Conservation (phyloP, 208 protist species). For the Phytomonas sp. region DNA sequence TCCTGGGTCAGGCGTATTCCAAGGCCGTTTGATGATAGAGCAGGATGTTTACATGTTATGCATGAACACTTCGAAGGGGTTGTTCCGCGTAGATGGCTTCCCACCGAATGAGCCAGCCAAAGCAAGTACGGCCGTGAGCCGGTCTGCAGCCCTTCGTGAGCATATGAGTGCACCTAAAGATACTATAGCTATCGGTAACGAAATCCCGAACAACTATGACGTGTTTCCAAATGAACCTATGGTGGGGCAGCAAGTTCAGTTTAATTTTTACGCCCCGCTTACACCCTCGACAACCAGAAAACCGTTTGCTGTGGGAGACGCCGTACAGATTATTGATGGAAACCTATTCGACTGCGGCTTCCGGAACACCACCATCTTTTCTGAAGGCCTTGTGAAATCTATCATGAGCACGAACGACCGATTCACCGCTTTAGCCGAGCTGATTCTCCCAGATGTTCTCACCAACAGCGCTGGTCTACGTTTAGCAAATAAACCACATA, state of each 20-base stretch:
- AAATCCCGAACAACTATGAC: constrained; percentile 28
- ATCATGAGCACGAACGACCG: constrained; percentile 6
- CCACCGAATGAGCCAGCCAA: constrained; percentile 15
- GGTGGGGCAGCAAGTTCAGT: constrained; percentile 35
- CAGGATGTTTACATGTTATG: constrained; percentile 59
- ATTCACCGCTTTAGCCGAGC: not conserved
- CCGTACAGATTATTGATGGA: constrained; percentile 62
- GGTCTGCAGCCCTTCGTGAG: not conserved
- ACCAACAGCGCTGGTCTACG: not conserved
- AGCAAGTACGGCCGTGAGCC: not conserved
- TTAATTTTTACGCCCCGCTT: constrained; percentile 32
- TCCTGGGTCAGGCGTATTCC: constrained; percentile 11
- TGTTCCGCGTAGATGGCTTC: constrained; percentile 46
- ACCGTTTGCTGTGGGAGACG: constrained; percentile 27
- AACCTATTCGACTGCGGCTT: constrained; percentile 73
- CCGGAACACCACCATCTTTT: constrained; percentile 54
- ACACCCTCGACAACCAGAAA: not conserved
- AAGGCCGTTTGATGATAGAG: constrained; percentile 34
- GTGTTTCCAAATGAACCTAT: constrained; percentile 32
- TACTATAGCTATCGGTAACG: not conserved
- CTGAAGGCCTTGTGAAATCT: constrained; percentile 19
- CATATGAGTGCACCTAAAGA: not conserved
- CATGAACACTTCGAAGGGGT: constrained; percentile 33
- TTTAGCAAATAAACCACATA: constrained; percentile 3
- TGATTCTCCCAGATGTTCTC: not conserved